phyloP scores from a whole-genome alignment of 495 filamentous ascomycete genomes.

The Viridothelium virens region DNA sequence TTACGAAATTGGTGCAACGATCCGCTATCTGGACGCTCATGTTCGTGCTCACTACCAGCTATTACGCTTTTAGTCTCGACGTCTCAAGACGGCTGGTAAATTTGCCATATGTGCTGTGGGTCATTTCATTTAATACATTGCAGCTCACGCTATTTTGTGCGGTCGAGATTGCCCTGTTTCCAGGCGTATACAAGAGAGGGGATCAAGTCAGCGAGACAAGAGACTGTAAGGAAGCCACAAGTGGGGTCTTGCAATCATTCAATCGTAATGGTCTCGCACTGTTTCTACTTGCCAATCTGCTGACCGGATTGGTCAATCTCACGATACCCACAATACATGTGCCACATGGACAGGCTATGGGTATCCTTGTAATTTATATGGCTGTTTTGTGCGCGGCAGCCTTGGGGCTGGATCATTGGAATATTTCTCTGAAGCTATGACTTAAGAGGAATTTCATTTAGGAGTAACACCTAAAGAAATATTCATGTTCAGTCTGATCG shows the following conservation, averaged over 20 bases:
- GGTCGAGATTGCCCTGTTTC: constrained; percentile 71
- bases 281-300: constrained; percentile 80
- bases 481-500: no score
- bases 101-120: constrained; percentile 89
- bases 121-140: constrained; percentile 73
- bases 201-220: constrained; percentile 47
- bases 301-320: constrained; percentile 85
- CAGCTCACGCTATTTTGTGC: constrained; percentile 71
- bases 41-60: constrained; percentile 59
- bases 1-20: constrained; percentile 38
- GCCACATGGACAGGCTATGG: constrained; percentile 55
- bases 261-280: constrained; percentile 83
- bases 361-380: constrained; percentile 64
- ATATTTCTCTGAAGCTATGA: constrained; percentile 71
- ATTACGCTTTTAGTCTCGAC: constrained; percentile 58
- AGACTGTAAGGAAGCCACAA: constrained; percentile 59
- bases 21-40: constrained; percentile 57
- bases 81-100: constrained; percentile 90
- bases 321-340: constrained; percentile 71
- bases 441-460: constrained; percentile 4
- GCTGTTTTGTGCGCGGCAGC: constrained; percentile 58
- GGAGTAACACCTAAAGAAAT: no score
- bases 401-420: constrained; percentile 58
- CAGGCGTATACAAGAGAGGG: constrained; percentile 51
- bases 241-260: constrained; percentile 67